These are phyloP conservation scores for Argentina anserina DNA, from an alignment of 306 rosid species.

Conservation along the genomic window DNA sequence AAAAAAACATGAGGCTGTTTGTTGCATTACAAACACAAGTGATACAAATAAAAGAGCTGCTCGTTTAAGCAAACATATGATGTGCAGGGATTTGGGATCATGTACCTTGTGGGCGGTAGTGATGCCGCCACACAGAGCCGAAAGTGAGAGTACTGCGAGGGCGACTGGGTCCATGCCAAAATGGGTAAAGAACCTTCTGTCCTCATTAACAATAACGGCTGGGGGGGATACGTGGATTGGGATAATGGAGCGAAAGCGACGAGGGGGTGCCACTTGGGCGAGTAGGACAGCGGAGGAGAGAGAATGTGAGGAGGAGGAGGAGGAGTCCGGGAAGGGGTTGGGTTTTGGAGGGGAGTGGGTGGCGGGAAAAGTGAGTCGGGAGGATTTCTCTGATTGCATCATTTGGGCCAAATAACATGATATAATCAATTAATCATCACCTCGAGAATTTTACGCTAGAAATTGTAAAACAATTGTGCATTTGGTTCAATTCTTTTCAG, in stretches of 20 bases:
- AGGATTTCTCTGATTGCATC: too few relatives aligned
- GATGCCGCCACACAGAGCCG: constrained; percentile 35
- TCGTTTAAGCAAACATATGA: constrained; percentile 21
- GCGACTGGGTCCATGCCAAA: constrained; percentile 31
- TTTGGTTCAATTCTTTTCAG: too few relatives aligned
- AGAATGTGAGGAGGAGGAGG: constrained; percentile 7
- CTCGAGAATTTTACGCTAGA: too few relatives aligned
- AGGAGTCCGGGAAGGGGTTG: constrained; percentile 10
- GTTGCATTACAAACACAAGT: background rate
- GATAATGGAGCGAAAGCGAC: constrained; percentile 19
- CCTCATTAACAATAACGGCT: constrained; percentile 29
- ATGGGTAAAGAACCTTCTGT: constrained; percentile 26
- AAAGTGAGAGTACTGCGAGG: constrained; percentile 21
- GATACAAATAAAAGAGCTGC: background rate
- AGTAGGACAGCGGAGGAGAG: constrained; percentile 19
- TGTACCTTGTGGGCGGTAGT: constrained; percentile 27
- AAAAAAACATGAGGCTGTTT: too few relatives aligned
- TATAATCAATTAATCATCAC: too few relatives aligned
- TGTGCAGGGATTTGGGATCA: background rate
- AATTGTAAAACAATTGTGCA: too few relatives aligned
- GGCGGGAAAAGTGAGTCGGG: constrained; percentile 13
- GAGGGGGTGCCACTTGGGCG: constrained; percentile 20
- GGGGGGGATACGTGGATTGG: constrained; percentile 24
- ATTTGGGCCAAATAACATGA: too few relatives aligned
- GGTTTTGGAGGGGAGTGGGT: background rate